Evolutionary conservation across 306 rosid species (phyloP).

Genomic region (Benincasa hispida): DNA sequence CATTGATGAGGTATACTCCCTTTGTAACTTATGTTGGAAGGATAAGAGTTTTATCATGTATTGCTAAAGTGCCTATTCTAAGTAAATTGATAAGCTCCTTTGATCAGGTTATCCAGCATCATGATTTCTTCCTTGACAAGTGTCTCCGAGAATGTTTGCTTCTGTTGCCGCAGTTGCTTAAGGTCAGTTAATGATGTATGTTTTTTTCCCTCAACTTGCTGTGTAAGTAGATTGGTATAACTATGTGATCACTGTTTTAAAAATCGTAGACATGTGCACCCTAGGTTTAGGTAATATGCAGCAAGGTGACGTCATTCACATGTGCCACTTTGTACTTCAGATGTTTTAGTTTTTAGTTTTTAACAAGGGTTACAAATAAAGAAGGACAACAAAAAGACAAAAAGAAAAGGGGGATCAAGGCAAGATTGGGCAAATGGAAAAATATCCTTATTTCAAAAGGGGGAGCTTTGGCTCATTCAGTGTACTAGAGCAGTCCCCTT

Average conservation of each 20-base stretch:
- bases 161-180: slow-evolving; percentile 74
- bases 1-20: slow-evolving; percentile 66
- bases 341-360: neutral
- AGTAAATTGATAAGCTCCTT: slow-evolving; percentile 18
- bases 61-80: neutral
- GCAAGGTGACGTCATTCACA: neutral
- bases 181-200: slow-evolving; percentile 42
- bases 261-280: neutral
- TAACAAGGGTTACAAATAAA: neutral
- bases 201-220: neutral
- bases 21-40: neutral
- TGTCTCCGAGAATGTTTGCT: slow-evolving; percentile 93
- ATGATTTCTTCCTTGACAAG: slow-evolving; percentile 86
- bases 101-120: slow-evolving; percentile 88
- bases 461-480: neutral
- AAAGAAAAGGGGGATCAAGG: neutral
- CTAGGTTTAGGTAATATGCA: neutral
- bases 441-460: neutral
- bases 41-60: neutral
- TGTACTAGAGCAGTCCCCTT: neutral
- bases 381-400: neutral
- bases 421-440: neutral
- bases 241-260: neutral
- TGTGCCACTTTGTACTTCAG: neutral
- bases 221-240: neutral